A percentile compares a stretch with the other conserved stretches of the same genome.
Evolutionary conservation across 805 yeast species (phyloP).

Genomic region (Starmerella gropengiesseri): DNA sequence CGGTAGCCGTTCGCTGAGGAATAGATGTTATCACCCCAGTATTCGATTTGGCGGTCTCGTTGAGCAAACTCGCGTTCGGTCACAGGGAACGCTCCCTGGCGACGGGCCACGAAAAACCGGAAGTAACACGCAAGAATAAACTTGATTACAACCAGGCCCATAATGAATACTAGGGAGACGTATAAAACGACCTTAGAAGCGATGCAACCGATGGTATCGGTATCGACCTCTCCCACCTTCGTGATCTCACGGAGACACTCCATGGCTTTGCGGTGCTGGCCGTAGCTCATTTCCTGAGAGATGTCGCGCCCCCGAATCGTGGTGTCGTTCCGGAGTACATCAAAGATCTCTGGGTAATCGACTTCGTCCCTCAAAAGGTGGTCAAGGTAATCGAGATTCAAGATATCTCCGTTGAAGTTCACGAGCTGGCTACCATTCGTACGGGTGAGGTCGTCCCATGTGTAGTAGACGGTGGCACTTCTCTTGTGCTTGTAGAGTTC

Average conservation of each 20-base stretch:
- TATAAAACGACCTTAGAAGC: constrained; percentile 77
- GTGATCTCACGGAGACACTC: constrained; percentile 75
- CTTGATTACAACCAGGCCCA: constrained; percentile 66
- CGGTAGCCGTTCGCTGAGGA: constrained; percentile 28
- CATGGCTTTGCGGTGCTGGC: constrained; percentile 60
- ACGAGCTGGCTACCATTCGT: constrained; percentile 63
- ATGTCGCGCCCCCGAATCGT: constrained; percentile 68
- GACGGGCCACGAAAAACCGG: constrained; percentile 68
- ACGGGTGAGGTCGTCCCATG: constrained; percentile 70
- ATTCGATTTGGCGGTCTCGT: constrained; percentile 60
- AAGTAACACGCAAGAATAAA: constrained; percentile 81
- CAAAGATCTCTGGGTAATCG: constrained; percentile 62
- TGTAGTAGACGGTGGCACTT: constrained; percentile 68
- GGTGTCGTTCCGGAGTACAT: constrained; percentile 44
- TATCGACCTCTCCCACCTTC: constrained; percentile 81
- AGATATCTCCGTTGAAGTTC: constrained; percentile 80
- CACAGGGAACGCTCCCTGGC: constrained; percentile 66
- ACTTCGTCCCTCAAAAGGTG: constrained; percentile 67
- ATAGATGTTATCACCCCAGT: constrained; percentile 67
- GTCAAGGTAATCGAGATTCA: constrained; percentile 64
- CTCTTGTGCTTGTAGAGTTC: constrained; percentile 51
- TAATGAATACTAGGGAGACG: constrained; percentile 71
- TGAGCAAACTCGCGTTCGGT: constrained; percentile 47
- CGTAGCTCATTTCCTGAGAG: constrained; percentile 56
- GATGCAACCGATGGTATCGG: constrained; percentile 85